phyloP scores from a whole-genome alignment of 2,329 filamentous ascomycete species.

The Venturia pyrina region DNA sequence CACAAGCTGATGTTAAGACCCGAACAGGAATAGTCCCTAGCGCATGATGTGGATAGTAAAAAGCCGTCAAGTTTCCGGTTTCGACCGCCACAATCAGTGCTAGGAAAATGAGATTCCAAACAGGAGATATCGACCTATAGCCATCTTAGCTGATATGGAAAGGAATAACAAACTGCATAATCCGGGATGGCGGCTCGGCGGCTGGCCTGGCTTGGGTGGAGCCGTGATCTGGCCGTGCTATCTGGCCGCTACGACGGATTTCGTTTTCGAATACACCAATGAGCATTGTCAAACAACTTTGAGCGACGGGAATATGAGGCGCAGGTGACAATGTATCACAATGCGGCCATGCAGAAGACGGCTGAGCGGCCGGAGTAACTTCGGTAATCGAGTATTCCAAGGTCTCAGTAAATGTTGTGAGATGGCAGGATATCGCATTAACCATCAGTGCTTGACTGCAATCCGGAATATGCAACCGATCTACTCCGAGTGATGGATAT shows the following conservation, averaged over 20 bases:
- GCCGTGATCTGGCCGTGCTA: too few species aligned
- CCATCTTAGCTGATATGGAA: background rate
- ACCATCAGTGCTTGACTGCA: too few species aligned
- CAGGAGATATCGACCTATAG: background rate
- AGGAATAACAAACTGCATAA: background rate
- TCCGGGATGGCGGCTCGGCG: too few species aligned
- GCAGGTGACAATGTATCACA: background rate
- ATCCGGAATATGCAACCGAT: too few species aligned
- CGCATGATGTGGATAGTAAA: background rate
- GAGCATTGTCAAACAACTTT: background rate
- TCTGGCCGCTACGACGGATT: background rate
- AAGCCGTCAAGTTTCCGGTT: background rate
- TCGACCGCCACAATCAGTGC: conserved; percentile 4
- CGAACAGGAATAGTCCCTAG: background rate
- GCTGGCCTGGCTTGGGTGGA: too few species aligned
- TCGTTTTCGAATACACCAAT: background rate
- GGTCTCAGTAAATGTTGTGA: background rate
- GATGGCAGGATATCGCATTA: background rate
- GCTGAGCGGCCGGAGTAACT: background rate
- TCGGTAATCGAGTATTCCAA: background rate
- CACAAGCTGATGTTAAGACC: background rate
- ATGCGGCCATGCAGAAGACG: background rate
- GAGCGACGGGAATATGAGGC: background rate
- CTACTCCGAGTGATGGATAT: too few species aligned
- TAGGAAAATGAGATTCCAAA: background rate